phyloP scores from a whole-genome alignment of 345 rosid species.

The Rhizophora apiculata region DNA sequence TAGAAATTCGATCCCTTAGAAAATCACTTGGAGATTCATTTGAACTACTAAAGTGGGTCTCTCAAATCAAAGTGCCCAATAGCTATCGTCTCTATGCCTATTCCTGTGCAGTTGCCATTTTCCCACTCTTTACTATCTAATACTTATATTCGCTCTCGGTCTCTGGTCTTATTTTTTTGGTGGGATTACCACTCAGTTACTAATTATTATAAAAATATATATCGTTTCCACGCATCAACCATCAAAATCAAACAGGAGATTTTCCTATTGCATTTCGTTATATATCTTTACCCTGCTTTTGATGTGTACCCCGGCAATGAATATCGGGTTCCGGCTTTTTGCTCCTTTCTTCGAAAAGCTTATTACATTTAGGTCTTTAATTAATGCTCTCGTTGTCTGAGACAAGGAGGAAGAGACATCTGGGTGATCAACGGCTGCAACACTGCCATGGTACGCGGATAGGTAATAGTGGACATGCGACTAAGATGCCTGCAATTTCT shows the following conservation, averaged over 20 bases:
- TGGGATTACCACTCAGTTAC: slow-evolving; percentile 13
- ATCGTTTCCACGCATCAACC: not conserved
- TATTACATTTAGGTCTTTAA: not conserved
- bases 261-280: not conserved
- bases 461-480: not conserved
- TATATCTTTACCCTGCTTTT: not conserved
- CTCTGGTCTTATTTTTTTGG: not conserved
- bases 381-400: slow-evolving; percentile 1
- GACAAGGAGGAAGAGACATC: slow-evolving; percentile 2
- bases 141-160: slow-evolving; percentile 15
- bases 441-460: not conserved
- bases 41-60: slow-evolving; percentile 46
- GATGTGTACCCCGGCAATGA: not conserved
- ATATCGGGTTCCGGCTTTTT: not conserved
- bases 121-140: slow-evolving; percentile 17
- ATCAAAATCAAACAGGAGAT: not conserved
- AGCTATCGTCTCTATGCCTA: slow-evolving; percentile 21
- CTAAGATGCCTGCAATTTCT: not conserved
- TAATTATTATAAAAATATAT: not conserved
- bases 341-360: not conserved
- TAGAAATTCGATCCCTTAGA: slow-evolving; percentile 24
- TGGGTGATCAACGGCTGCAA: not conserved
- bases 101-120: slow-evolving; percentile 33
- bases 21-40: slow-evolving; percentile 33
- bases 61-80: slow-evolving; percentile 57